Conservation (phyloP, 306 rosid genomes). For the Alnus rubra region DNA sequence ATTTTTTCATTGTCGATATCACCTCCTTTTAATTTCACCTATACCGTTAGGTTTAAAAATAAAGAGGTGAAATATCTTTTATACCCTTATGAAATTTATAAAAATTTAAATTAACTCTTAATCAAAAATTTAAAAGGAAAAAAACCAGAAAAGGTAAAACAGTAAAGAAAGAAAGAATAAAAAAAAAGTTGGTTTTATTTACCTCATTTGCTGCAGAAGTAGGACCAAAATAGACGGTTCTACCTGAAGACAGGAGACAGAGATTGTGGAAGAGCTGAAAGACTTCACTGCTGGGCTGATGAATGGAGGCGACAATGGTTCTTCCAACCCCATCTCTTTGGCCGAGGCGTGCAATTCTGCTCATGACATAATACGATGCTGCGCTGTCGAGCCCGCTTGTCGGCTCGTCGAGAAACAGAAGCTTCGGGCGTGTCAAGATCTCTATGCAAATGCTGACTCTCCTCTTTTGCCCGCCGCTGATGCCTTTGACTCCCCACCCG, state of each 20-base stretch:
- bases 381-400: constrained; percentile 83
- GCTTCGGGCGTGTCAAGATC: constrained; percentile 54
- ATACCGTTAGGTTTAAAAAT: too few relatives aligned
- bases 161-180: too few relatives aligned
- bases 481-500: constrained; percentile 58
- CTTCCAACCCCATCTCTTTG: constrained; percentile 32
- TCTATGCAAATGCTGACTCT: constrained; percentile 76
- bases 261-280: constrained; percentile 64
- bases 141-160: too few relatives aligned
- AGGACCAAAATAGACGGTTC: constrained; percentile 66
- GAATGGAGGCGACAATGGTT: constrained; percentile 69
- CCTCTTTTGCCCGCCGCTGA: constrained; percentile 73
- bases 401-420: constrained; percentile 77
- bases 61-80: too few relatives aligned
- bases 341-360: constrained; percentile 43
- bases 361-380: constrained; percentile 71
- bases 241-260: constrained; percentile 67
- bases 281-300: constrained; percentile 69
- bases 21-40: too few relatives aligned
- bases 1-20: too few relatives aligned
- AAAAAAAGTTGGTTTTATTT: not conserved
- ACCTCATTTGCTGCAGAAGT: constrained; percentile 64
- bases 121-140: too few relatives aligned
- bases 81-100: too few relatives aligned
- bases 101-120: too few relatives aligned